Base-by-base conservation (phyloP, 1,284 basidiomycete species). In the Hemileia vastatrix region DNA sequence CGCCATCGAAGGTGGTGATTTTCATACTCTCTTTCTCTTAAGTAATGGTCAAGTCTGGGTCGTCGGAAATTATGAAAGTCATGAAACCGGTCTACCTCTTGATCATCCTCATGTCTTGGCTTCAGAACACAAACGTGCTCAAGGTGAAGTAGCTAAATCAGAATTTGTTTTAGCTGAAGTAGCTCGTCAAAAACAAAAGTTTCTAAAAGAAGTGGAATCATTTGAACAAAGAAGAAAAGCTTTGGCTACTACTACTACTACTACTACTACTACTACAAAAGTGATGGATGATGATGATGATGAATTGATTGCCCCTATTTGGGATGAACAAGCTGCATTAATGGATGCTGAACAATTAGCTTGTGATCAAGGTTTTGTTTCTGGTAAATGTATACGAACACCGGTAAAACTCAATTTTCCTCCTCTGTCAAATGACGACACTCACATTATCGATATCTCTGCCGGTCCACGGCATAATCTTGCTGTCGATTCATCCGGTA, bases 1-100 rank as follows among this genome's bases (percentile, higher is more conserved):
- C 53, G 71, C 77, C 66, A 77, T 80, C 61, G 67, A 76, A 45
- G 88, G 85, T 11, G 92, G 92, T 48, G 84, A 87, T 67, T 86
- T 92, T 73, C 90, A 96, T 76, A 85, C 89, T 0, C 77, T 94
- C 32, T 96, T 96, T 80, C 79, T 92, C 66, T 86, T 91, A 23
- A 81, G 83, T 57, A 83, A 85, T 55, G 92, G 92, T 57, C 82
- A 85, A 67, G 88, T 96, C 1, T 94, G 83, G 76, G 87, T 84
- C 1, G 86, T 84, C 69, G 90, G 90, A 2, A 83, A 88, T 48
- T 83, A 83, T 53, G 87, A 90, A 68, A 83, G 83, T 53, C 82
- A 84, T 36, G 88, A 92, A 69, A 81, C 92, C 27, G 91, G 91
- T 6, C 74, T 92, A 21, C 77, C 79, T 0, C 80, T 83, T 44